Evolutionary conservation across 495 filamentous ascomycete genomes (phyloP).

Genomic region (Podospora didyma): DNA sequence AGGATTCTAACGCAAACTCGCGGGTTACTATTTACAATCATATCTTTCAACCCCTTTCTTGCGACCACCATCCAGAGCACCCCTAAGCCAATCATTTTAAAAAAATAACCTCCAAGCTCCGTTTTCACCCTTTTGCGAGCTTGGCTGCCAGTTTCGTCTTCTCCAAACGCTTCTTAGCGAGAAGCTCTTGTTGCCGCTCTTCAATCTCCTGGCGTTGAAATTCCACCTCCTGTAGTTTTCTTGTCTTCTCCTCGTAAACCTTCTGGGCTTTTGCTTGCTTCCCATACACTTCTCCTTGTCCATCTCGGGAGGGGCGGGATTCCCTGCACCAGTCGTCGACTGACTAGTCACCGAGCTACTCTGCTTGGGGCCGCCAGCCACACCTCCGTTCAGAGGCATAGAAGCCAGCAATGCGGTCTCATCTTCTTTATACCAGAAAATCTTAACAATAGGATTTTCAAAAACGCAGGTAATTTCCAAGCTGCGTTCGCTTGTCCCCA

Average conservation of each 20-base stretch:
- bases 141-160: conserved; percentile 59
- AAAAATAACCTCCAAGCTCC: too few species aligned
- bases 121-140: conserved; percentile 46
- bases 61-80: too few species aligned
- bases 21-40: too few species aligned
- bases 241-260: conserved; percentile 68
- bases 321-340: conserved; percentile 16
- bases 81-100: too few species aligned
- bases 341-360: conserved; percentile 11
- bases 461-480: conserved; percentile 89
- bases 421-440: conserved; percentile 85
- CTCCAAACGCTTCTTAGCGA: conserved; percentile 72
- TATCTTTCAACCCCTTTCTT: too few species aligned
- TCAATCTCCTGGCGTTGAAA: conserved; percentile 68
- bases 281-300: conserved; percentile 72
- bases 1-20: too few species aligned
- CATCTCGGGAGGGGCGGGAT: conserved; percentile 47
- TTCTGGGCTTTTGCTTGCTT: conserved; percentile 79
- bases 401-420: conserved; percentile 18
- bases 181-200: conserved; percentile 68
- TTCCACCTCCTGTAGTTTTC: conserved; percentile 71
- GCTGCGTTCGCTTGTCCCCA: conserved; percentile 74
- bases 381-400: conserved; percentile 12
- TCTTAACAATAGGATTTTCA: conserved; percentile 95
- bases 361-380: conserved; percentile 18